Evolutionary conservation across 176 grass and related monocot species (phyloP).

Genomic region (Ensete ventricosum): DNA sequence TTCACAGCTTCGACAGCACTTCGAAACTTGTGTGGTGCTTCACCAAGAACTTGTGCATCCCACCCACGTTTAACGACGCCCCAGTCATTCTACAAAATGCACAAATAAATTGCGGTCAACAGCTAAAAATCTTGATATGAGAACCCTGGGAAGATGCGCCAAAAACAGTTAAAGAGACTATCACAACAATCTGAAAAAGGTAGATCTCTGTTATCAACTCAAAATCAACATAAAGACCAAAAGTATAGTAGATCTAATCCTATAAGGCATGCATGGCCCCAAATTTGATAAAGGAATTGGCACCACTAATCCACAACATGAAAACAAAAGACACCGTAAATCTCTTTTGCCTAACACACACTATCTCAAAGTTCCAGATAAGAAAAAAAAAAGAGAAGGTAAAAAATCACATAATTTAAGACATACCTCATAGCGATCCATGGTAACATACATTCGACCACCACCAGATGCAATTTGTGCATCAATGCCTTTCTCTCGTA

Average conservation of each 20-base stretch:
- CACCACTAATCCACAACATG: too few relatives aligned
- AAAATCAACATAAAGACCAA: too few relatives aligned
- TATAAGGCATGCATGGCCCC: too few relatives aligned
- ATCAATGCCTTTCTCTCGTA: slow-evolving; percentile 69
- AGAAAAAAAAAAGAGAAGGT: neutral
- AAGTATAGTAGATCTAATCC: too few relatives aligned
- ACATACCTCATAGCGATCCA: slow-evolving; percentile 92
- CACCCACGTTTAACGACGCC: slow-evolving; percentile 83
- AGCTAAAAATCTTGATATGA: neutral
- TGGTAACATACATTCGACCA: slow-evolving; percentile 93
- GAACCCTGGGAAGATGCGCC: too few relatives aligned
- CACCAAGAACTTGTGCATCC: slow-evolving; percentile 93
- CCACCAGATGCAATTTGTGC: slow-evolving; percentile 80
- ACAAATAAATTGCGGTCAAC: neutral
- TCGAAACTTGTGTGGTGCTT: slow-evolving; percentile 77
- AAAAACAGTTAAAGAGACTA: too few relatives aligned
- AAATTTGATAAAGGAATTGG: too few relatives aligned
- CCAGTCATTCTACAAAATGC: slow-evolving; percentile 71
- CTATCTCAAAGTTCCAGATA: neutral
- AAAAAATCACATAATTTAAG: neutral
- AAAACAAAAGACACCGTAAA: too few relatives aligned
- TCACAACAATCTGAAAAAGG: too few relatives aligned
- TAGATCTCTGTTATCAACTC: too few relatives aligned
- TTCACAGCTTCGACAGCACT: slow-evolving; percentile 83
- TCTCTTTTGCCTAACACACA: too few relatives aligned